Percentiles rank a stretch among this genome's conserved stretches.
phyloP scores from a whole-genome alignment of 805 yeast species.

The Candida qinlingensis region DNA sequence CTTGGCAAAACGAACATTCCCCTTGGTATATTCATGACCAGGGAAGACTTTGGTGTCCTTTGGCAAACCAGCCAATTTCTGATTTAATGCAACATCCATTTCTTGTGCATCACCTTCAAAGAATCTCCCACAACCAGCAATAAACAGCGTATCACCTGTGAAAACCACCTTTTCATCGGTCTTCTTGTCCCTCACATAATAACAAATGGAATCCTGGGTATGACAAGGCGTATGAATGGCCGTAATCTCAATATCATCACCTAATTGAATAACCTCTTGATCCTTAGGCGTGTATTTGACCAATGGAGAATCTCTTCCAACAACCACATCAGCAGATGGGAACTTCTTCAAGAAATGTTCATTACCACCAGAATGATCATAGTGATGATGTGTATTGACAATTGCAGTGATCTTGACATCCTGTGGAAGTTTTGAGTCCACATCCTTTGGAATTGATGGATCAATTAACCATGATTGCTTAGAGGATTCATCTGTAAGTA shows the following conservation, averaged over 20 bases:
- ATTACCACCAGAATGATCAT: slow-evolving; percentile 93
- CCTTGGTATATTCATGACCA: slow-evolving; percentile 92
- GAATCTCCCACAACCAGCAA: slow-evolving; percentile 93
- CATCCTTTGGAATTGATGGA: slow-evolving; percentile 84
- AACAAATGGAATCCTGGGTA: slow-evolving; percentile 94
- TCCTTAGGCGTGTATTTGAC: slow-evolving; percentile 71
- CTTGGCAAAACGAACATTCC: slow-evolving; percentile 74
- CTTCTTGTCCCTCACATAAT: slow-evolving; percentile 56
- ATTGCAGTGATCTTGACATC: slow-evolving; percentile 49
- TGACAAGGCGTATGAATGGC: slow-evolving; percentile 97
- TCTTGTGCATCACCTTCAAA: slow-evolving; percentile 85
- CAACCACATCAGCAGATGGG: slow-evolving; percentile 61
- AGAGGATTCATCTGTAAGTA: slow-evolving; percentile 61
- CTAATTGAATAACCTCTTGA: slow-evolving; percentile 55
- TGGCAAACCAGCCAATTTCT: slow-evolving; percentile 56
- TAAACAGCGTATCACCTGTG: slow-evolving; percentile 94
- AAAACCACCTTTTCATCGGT: slow-evolving; percentile 72
- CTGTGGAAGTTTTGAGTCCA: slow-evolving; percentile 25
- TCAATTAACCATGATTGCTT: slow-evolving; percentile 81
- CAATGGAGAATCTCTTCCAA: slow-evolving; percentile 75
- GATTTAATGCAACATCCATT: slow-evolving; percentile 69
- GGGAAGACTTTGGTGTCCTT: slow-evolving; percentile 73
- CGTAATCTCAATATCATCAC: slow-evolving; percentile 56
- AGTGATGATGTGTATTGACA: slow-evolving; percentile 94
- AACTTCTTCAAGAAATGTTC: slow-evolving; percentile 26